phyloP scores from a whole-genome alignment of 441 rosid genomes.

The Erodium chrysanthum region DNA sequence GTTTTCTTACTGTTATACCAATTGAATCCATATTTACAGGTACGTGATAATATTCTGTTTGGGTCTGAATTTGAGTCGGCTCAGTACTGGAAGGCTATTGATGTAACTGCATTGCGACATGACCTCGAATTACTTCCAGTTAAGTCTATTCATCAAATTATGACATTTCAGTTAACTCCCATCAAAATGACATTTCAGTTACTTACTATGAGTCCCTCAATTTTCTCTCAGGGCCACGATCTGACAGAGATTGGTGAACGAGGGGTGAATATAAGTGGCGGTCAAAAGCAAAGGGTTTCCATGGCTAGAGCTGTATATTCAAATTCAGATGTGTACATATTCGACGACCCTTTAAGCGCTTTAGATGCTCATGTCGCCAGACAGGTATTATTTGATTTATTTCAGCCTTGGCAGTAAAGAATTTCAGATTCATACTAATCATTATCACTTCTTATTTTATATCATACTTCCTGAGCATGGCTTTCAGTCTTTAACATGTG shows the following conservation, averaged over 20 bases:
- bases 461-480: not conserved
- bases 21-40: conserved; percentile 34
- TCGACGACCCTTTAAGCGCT: conserved; percentile 94
- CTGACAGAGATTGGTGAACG: conserved; percentile 95
- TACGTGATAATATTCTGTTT: conserved; percentile 78
- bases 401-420: not conserved
- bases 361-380: conserved; percentile 88
- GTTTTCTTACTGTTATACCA: conserved; percentile 5
- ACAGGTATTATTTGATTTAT: conserved; percentile 40
- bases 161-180: conserved; percentile 9
- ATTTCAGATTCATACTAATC: not conserved
- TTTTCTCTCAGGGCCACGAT: conserved; percentile 68
- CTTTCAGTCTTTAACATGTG: not conserved
- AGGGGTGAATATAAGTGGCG: conserved; percentile 93
- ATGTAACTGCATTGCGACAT: conserved; percentile 73
- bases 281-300: conserved; percentile 96
- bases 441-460: not conserved
- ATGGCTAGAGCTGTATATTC: conserved; percentile 94
- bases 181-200: conserved; percentile 11
- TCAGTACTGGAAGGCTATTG: conserved; percentile 67
- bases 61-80: conserved; percentile 60
- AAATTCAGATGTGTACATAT: conserved; percentile 71
- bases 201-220: conserved; percentile 15
- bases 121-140: conserved; percentile 87
- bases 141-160: conserved; percentile 28